Base-by-base conservation (phyloP, 352 stramenopile genomes). In the Phytophthora ohioensis region DNA sequence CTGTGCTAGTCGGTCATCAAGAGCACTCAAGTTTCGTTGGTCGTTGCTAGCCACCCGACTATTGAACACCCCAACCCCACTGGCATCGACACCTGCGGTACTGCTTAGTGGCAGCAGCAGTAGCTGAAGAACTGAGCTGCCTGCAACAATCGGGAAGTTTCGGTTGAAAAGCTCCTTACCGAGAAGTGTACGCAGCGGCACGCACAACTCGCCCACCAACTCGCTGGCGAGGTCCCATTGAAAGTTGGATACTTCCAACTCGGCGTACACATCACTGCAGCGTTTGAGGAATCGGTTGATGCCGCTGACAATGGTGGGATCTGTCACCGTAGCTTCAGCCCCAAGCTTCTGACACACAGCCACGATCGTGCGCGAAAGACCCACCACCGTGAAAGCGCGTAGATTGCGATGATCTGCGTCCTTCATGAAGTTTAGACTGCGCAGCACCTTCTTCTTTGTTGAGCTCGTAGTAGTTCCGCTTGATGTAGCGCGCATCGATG, bases 141-240 rank as follows among this genome's bases (percentile, higher is more conserved):
- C 57, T 12, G 81, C 72, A 5, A 92, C 87, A 57, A 87, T 76
- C 1, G 83, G 75, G 17, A 94, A 84, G 30, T 82, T 56, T 31
- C 77, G 84, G 12, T 69, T 71, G 57, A 94, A 92, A 10, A 73
- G 45, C 39, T 88, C 80, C 8, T 78, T 68, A 2, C 87, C 87
- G 3, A 94, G 53, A 36, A 94, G 53, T 1, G 61, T 67, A 12
- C 83, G 81, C 21, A 94, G 55, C 15, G 87, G 87, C 3, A 85
- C 71, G 45, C 84, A 92, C 53, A 92, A 72, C 57, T 92, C 87
- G 7, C 76, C 80, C 17, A 94, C 82, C 21, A 92, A 73, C 51
- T 94, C 87, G 51, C 83, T 92, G 4, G 87, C 87, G 27, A 94
- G 71, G 36, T 81, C 71, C 87, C 87, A 94, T 54, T 94, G 87